These are phyloP conservation scores for Rachicladosporium sp. DNA, from an alignment of 2,329 filamentous ascomycete genomes.

Conservation along the genomic window DNA sequence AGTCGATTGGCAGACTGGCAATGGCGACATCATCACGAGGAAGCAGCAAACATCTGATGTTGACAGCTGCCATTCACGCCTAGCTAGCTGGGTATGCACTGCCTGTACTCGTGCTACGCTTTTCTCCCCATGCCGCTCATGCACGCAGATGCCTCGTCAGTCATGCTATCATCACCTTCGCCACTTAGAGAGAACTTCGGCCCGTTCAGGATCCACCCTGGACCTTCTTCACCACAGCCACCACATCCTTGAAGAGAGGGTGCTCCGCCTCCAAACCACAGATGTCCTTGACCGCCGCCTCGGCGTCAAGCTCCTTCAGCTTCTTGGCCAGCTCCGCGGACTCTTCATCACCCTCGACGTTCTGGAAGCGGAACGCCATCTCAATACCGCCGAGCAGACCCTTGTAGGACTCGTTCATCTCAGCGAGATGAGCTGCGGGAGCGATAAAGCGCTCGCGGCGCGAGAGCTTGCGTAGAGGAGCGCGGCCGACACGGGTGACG, in stretches of 20 bases:
- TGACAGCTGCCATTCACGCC: too few relatives aligned
- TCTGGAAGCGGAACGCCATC: slow-evolving; percentile 90
- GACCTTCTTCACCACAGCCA: slow-evolving; percentile 71
- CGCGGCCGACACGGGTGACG: slow-evolving; percentile 89
- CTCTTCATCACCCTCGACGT: slow-evolving; percentile 84
- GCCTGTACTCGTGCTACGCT: too few relatives aligned
- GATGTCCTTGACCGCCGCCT: slow-evolving; percentile 66
- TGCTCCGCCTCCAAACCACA: slow-evolving; percentile 68
- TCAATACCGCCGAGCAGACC: slow-evolving; percentile 73
- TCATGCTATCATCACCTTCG: too few relatives aligned
- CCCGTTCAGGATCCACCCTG: slow-evolving; percentile 33
- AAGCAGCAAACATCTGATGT: too few relatives aligned
- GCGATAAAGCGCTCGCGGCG: slow-evolving; percentile 94
- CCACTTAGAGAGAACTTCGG: too few relatives aligned
- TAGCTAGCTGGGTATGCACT: too few relatives aligned
- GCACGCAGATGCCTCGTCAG: too few relatives aligned
- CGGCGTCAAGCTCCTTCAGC: slow-evolving; percentile 59
- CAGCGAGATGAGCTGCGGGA: slow-evolving; percentile 78
- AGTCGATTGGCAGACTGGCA: too few relatives aligned
- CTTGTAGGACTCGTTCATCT: slow-evolving; percentile 60
- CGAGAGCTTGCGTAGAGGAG: slow-evolving; percentile 82
- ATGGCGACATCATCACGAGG: too few relatives aligned
- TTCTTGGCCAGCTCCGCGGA: slow-evolving; percentile 75
- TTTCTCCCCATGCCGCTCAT: too few relatives aligned
- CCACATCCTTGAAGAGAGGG: slow-evolving; percentile 63